Evolutionary conservation across 441 rosid genomes (phyloP), one percentile per base, ranked within the genome.

Genomic region (Geranium incanum): DNA sequence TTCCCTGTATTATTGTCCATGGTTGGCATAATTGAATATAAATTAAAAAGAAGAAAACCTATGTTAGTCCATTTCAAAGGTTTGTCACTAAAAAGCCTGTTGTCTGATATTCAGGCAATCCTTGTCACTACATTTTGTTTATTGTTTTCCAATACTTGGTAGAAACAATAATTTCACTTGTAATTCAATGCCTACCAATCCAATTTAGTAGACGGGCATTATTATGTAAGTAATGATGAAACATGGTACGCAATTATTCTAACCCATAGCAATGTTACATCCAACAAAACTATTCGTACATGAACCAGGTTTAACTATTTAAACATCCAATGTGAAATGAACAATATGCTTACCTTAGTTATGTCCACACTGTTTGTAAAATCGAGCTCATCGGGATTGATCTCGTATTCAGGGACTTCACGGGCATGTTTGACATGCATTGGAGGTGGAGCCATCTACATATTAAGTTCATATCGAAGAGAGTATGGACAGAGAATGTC

Each of bases 371-470:
- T 94, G 71, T 87, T 79, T 8, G 93, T 84, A 71, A 94, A 90
- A 82, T 91, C 97, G 62, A 94, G 87, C 73, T 94, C 97, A 23
- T 45, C 67, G 0, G 93, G 71, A 83, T 78, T 82, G 60, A 93
- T 93, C 83, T 93, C 97, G 74, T 91, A 94, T 64, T 94, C 97
- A 4, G 97, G 98, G 43, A 94, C 95, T 78, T 91, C 95, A 67
- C 90, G 93, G 3, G 91, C 83, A 67, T 89, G 88, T 6, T 86
- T 84, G 55, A 94, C 98, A 1, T 89, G 95, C 98, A 94, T 94
- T 4, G 59, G 59, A 50, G 59, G 59, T 48, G 98, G 97, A 75
- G 95, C 95, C 89, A 80, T 77, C 98, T 88, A 75, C 36, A 71
- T 67, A 36, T 65, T 60, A 60, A 59, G 43, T 55, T 75, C 37